Evolutionary conservation across 2,329 filamentous ascomycete genomes (phyloP).

Genomic region (Dendryphion nanum): DNA sequence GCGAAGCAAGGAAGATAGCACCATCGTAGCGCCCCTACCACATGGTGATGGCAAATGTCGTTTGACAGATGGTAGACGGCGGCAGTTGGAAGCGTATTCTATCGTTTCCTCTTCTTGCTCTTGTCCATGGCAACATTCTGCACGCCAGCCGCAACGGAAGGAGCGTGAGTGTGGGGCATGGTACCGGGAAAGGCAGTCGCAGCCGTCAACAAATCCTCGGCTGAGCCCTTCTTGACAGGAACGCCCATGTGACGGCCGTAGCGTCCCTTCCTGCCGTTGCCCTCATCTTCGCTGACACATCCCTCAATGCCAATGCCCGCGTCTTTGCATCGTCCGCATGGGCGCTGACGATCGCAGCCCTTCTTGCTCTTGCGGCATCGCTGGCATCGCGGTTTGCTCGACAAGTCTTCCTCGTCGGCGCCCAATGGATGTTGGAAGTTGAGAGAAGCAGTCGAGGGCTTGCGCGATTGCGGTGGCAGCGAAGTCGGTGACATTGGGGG

Average conservation of each 20-base stretch:
- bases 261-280: constrained; percentile 92
- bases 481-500: constrained; percentile 57
- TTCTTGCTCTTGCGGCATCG: constrained; percentile 99
- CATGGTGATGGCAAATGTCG: no score
- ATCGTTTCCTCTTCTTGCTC: constrained; percentile 70
- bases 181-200: constrained; percentile 22
- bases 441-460: constrained; percentile 70
- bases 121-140: constrained; percentile 48
- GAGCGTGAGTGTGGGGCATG: constrained; percentile 8
- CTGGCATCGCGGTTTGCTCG: constrained; percentile 94
- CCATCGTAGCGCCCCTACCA: no score
- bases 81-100: no score
- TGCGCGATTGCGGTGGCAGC: constrained; percentile 67
- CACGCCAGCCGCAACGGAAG: constrained; percentile 10
- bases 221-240: constrained; percentile 58
- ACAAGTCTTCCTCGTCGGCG: constrained; percentile 82
- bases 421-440: constrained; percentile 62
- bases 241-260: constrained; percentile 74
- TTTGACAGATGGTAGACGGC: no score
- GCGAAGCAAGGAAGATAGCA: no score
- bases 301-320: constrained; percentile 90
- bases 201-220: constrained; percentile 36
- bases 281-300: constrained; percentile 96
- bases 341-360: constrained; percentile 93
- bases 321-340: constrained; percentile 92